A percentile compares a stretch with the other conserved stretches of the same genome.
Conservation (phyloP, 106 monocot genomes). For the Platanthera zijinensis region DNA sequence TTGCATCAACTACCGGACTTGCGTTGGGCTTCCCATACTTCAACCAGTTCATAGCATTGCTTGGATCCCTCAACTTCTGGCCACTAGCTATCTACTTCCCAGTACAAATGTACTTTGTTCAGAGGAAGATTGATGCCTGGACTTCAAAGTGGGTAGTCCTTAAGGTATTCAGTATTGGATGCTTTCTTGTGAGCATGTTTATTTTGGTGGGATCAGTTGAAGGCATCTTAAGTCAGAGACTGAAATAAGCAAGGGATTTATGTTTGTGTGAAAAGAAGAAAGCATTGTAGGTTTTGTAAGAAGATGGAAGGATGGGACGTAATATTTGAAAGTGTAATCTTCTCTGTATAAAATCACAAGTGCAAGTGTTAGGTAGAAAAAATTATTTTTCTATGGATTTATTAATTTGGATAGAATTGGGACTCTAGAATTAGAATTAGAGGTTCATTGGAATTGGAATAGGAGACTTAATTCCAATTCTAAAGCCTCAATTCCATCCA, state of each 20-base stretch:
- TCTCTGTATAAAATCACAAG: no score
- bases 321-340: no score
- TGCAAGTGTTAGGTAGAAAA: no score
- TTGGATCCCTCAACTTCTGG: constrained; percentile 76
- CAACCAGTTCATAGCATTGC: constrained; percentile 64
- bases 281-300: no score
- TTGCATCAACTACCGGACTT: constrained; percentile 42
- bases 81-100: constrained; percentile 78
- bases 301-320: no score
- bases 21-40: constrained; percentile 79
- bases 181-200: constrained; percentile 38
- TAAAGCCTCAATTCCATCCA: no score
- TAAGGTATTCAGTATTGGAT: constrained; percentile 42
- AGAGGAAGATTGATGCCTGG: constrained; percentile 55
- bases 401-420: no score
- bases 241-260: constrained; percentile 10
- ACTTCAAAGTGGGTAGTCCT: constrained; percentile 47
- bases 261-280: background rate
- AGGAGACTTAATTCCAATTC: no score
- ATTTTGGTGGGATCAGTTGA: constrained; percentile 61
- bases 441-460: no score
- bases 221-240: constrained; percentile 51
- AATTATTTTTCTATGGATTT: no score
- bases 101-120: constrained; percentile 76
- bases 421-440: no score